Conservation (phyloP, 2,329 filamentous ascomycete species). For the Pyricularia pennisetigena region DNA sequence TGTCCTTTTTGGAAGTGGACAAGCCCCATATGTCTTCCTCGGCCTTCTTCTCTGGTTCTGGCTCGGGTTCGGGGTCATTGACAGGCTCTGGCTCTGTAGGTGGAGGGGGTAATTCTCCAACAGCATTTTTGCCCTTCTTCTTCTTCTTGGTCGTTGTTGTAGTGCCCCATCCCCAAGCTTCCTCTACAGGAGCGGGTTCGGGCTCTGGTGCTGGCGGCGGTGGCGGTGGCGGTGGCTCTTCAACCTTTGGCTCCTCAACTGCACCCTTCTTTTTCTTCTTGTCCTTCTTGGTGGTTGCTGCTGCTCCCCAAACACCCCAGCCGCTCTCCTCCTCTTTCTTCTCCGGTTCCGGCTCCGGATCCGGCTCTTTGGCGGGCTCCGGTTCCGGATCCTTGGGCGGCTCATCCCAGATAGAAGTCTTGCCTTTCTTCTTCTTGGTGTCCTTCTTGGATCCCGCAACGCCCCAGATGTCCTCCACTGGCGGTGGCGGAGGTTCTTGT, state of each 20-base stretch:
- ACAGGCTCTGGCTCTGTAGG: conserved; percentile 8
- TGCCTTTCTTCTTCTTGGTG: conserved; percentile 11
- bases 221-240: conserved; percentile 7
- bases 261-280: conserved; percentile 17
- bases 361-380: conserved; percentile 19
- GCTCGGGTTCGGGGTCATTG: conserved; percentile 6
- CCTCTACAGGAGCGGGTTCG: conserved; percentile 4
- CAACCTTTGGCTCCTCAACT: conserved; percentile 8
- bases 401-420: conserved; percentile 7
- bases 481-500: conserved; percentile 11
- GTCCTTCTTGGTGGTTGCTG: conserved; percentile 11
- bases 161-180: conserved; percentile 9
- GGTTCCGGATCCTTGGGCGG: conserved; percentile 9
- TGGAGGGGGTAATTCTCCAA: conserved; percentile 8
- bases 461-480: conserved; percentile 10
- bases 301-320: conserved; percentile 6
- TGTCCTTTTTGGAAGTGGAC: conserved; percentile 32
- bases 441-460: conserved; percentile 15
- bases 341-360: conserved; percentile 15
- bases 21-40: conserved; percentile 29
- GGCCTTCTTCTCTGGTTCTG: conserved; percentile 9
- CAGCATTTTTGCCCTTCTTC: conserved; percentile 16
- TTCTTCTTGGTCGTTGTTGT: conserved; percentile 11
- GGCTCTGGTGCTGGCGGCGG: conserved; percentile 9
- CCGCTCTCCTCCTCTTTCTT: conserved; percentile 6